phyloP scores from a whole-genome alignment of 352 stramenopile species.

The Phytophthora podocarpi region DNA sequence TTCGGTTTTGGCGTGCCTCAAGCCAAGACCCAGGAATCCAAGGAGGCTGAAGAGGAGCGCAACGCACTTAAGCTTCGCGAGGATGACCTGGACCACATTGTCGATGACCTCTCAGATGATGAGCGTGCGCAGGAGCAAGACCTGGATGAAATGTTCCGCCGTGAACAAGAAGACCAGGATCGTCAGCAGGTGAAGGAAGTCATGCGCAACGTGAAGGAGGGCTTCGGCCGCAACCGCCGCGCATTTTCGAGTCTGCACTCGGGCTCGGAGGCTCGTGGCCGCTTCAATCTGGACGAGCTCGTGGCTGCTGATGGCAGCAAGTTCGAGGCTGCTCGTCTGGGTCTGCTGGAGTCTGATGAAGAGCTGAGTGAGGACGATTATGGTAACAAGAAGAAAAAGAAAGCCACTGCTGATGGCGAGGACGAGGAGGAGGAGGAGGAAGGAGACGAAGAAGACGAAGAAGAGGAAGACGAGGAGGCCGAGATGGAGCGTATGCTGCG shows the following conservation, averaged over 20 bases:
- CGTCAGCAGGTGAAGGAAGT: slow-evolving; percentile 79
- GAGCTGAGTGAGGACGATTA: slow-evolving; percentile 66
- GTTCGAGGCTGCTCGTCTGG: slow-evolving; percentile 75
- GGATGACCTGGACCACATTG: slow-evolving; percentile 85
- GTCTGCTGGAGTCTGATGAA: slow-evolving; percentile 82
- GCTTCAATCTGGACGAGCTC: slow-evolving; percentile 85
- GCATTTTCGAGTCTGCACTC: slow-evolving; percentile 64
- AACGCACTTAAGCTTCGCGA: slow-evolving; percentile 76
- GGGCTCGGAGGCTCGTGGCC: slow-evolving; percentile 63
- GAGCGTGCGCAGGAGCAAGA: slow-evolving; percentile 69
- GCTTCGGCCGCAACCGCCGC: slow-evolving; percentile 83
- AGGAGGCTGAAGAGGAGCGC: slow-evolving; percentile 79
- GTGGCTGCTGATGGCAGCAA: slow-evolving; percentile 83
- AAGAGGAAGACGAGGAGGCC: slow-evolving; percentile 78
- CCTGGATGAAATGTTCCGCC: slow-evolving; percentile 76
- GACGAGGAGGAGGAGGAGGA: slow-evolving; percentile 40
- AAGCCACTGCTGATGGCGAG: slow-evolving; percentile 34
- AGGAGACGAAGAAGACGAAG: slow-evolving; percentile 45
- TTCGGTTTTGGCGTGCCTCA: slow-evolving; percentile 86
- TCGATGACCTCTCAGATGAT: slow-evolving; percentile 87
- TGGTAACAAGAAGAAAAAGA: slow-evolving; percentile 41
- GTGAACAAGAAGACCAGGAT: slow-evolving; percentile 72
- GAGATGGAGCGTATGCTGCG: slow-evolving; percentile 84
- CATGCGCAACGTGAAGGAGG: slow-evolving; percentile 90
- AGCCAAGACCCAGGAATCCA: slow-evolving; percentile 68